These are phyloP conservation scores for Ambrosia trifida DNA, from an alignment of 129 eudicot genomes.

Conservation along the genomic window DNA sequence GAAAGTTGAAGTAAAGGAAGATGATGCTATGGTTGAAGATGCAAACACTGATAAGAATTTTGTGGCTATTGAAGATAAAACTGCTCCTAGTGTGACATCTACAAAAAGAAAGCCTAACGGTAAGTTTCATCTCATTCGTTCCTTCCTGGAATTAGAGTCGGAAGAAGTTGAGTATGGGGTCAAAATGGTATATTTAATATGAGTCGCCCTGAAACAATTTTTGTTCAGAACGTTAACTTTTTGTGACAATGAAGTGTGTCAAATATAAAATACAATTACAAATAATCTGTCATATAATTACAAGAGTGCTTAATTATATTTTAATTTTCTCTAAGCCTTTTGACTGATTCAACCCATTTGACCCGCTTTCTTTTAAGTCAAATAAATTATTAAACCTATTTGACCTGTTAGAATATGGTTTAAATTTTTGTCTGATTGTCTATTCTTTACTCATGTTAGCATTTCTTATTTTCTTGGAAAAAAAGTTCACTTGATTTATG, in stretches of 20 bases:
- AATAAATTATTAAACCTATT: too few species aligned
- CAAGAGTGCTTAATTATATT: not conserved
- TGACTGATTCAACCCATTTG: too few species aligned
- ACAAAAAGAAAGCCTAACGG: slow-evolving; percentile 72
- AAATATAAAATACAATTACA: not conserved
- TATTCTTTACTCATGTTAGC: not conserved
- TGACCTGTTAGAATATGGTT: not conserved
- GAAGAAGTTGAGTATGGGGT: not conserved
- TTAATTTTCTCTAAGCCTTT: not conserved
- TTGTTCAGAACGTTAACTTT: not conserved
- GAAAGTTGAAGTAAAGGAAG: slow-evolving; percentile 46
- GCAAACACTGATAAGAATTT: slow-evolving; percentile 25
- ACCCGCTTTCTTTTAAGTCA: too few species aligned
- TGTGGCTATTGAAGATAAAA: slow-evolving; percentile 34
- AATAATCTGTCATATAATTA: too few species aligned
- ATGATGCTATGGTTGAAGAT: slow-evolving; percentile 44
- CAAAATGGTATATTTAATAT: not conserved
- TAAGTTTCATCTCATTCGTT: slow-evolving; percentile 22
- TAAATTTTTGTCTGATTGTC: not conserved
- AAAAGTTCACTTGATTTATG: not conserved
- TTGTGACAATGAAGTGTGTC: not conserved
- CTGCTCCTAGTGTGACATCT: slow-evolving; percentile 25
- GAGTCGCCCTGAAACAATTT: not conserved
- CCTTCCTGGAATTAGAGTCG: not conserved
- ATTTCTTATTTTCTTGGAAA: not conserved